A percentile compares a stretch with the other conserved stretches of the same genome.
Evolutionary conservation across 352 stramenopile species (phyloP).

Genomic region (Phytophthora sansomeana): DNA sequence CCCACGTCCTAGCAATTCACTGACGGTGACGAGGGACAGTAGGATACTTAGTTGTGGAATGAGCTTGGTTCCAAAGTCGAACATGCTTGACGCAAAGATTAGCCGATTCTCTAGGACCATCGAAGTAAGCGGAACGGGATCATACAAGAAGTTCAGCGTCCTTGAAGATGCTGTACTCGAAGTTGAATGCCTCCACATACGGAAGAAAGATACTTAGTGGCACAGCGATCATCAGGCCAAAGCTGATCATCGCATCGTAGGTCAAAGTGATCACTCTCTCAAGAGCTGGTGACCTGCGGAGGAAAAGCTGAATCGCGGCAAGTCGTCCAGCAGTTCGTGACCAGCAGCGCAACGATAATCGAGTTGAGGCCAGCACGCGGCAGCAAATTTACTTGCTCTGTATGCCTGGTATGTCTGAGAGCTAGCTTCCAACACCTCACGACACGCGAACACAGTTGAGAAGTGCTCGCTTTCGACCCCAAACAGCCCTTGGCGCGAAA

Average conservation of each 20-base stretch:
- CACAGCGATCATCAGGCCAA: slow-evolving; percentile 23
- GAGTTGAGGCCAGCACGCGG: slow-evolving; percentile 14
- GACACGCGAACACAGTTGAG: slow-evolving; percentile 22
- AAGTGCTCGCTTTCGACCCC: slow-evolving; percentile 41
- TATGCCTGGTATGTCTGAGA: slow-evolving; percentile 42
- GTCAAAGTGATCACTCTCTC: slow-evolving; percentile 12
- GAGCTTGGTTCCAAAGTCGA: slow-evolving; percentile 25
- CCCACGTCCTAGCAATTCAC: slow-evolving; percentile 8
- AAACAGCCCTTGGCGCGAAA: slow-evolving; percentile 23
- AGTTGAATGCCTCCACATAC: slow-evolving; percentile 24
- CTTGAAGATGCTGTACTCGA: slow-evolving; percentile 15
- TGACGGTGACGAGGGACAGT: slow-evolving; percentile 10
- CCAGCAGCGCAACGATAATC: slow-evolving; percentile 22
- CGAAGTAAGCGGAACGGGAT: neutral
- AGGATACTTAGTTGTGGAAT: slow-evolving; percentile 30
- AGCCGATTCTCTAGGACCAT: slow-evolving; percentile 22
- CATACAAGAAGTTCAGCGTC: slow-evolving; percentile 8
- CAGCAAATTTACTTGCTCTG: slow-evolving; percentile 30
- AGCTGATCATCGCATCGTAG: slow-evolving; percentile 25
- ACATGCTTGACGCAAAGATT: slow-evolving; percentile 16
- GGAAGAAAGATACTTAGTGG: slow-evolving; percentile 29
- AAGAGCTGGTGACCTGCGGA: slow-evolving; percentile 22
- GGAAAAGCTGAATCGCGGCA: slow-evolving; percentile 23
- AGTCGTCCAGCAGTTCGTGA: slow-evolving; percentile 37
- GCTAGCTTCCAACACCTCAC: slow-evolving; percentile 28